These are phyloP conservation scores for Tetradesmus lagerheimii DNA, from an alignment of 139 green algal genomes.

Conservation along the genomic window DNA sequence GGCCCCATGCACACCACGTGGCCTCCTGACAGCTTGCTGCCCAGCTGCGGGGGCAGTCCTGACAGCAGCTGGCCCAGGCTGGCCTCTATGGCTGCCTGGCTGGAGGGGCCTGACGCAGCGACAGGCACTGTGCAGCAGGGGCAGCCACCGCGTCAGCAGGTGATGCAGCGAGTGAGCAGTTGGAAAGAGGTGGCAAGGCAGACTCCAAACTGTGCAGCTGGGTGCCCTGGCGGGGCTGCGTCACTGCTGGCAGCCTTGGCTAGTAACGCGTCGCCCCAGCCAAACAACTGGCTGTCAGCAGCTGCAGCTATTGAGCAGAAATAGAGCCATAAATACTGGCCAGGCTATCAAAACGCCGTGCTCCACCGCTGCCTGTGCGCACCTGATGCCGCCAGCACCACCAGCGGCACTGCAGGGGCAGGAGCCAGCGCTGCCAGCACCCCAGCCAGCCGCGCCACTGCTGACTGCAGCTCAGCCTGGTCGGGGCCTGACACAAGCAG, in stretches of 20 bases:
- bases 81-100: not conserved
- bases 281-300: too few relatives aligned
- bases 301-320: too few relatives aligned
- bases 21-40: not conserved
- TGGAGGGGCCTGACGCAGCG: conserved; percentile 2
- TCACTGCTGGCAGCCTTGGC: too few relatives aligned
- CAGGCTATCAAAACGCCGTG: not conserved
- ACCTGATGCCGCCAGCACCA: conserved; percentile 28
- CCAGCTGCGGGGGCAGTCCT: not conserved
- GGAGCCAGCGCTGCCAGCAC: not conserved
- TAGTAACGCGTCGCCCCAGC: too few relatives aligned
- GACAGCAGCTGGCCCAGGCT: not conserved
- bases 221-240: too few relatives aligned
- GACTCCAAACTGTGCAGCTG: too few relatives aligned
- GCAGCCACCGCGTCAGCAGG: not conserved
- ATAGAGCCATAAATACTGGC: too few relatives aligned
- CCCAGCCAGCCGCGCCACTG: not conserved
- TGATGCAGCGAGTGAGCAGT: not conserved
- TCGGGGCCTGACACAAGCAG: conserved; percentile 29
- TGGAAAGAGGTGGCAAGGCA: not conserved
- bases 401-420: conserved; percentile 5
- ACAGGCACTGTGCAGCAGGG: not conserved
- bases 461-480: conserved; percentile 3
- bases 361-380: not conserved
- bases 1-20: not conserved